Evolutionary conservation across 495 filamentous ascomycete species (phyloP), one percentile per base, ranked within the genome.

Genomic region (Lepidopterella palustris): DNA sequence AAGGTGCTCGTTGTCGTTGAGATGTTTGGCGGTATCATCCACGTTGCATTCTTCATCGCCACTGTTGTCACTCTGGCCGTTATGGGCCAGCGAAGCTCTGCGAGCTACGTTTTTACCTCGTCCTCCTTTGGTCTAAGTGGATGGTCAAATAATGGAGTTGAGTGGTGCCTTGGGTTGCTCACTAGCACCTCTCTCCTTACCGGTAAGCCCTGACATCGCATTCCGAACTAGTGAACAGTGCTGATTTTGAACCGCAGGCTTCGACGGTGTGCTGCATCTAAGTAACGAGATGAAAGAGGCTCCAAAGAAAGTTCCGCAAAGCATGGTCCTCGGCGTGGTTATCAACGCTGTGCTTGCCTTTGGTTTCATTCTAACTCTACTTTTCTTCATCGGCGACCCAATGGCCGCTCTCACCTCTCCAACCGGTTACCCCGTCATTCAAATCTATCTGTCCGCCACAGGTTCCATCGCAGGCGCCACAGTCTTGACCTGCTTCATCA

Each of bases 381-480:
- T 57, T 21, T 72, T 68, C 59, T 59, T 49, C 42, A 45, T 68
- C 1, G 62, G 62, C 15, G 55, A 67, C 27, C 54, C 62, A 1
- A 58, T 64, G 5, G 51, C 47, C 39, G 53, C 58, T 20, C 48
- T 63, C 55, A 28, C 15, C 13, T 50, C 45, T 18, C 59, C 58
- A 27, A 59, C 62, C 1, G 62, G 60, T 10, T 79, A 77, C 48
- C 76, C 78, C 15, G 77, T 82, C 65, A 80, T 82, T 56, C 59
- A 76, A 57, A 76, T 79, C 45, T 76, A 75, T 62, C 73, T 75
- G 61, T 66, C 76, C 51, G 74, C 75, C 13, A 80, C 74, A 15
- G 68, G 68, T 3, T 76, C 73, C 35, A 63, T 70, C 24, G 69
- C 74, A 25, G 76, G 74, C 5, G 75, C 77, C 4, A 75, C 67